These are phyloP conservation scores for Aspergillus sclerotioniger DNA, from an alignment of 495 filamentous ascomycete genomes.

Conservation along the genomic window DNA sequence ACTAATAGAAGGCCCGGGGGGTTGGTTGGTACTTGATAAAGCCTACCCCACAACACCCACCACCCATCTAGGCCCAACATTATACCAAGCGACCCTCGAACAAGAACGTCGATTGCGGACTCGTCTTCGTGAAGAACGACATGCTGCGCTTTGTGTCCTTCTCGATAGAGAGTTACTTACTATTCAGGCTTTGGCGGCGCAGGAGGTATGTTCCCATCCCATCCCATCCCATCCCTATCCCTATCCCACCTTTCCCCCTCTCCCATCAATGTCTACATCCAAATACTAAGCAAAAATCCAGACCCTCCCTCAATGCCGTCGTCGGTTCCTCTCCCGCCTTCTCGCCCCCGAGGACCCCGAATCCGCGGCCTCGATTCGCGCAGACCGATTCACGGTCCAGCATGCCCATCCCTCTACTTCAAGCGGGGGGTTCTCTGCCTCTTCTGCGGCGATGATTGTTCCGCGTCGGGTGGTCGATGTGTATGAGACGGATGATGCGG, in stretches of 20 bases:
- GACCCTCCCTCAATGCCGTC: conserved; percentile 43
- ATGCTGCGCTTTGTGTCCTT: conserved; percentile 36
- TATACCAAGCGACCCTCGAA: conserved; percentile 16
- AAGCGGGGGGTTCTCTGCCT: not conserved
- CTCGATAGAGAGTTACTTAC: conserved; percentile 37
- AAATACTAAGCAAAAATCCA: conserved; percentile 8
- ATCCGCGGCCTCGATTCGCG: conserved; percentile 30
- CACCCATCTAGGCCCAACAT: not conserved
- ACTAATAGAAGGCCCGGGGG: no score
- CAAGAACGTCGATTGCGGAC: conserved; percentile 23
- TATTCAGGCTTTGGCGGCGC: conserved; percentile 32
- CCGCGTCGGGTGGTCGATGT: conserved; percentile 20
- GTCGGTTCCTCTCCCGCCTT: conserved; percentile 36
- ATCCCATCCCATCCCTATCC: not conserved
- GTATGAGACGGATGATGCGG: conserved; percentile 23
- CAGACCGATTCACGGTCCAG: conserved; percentile 28
- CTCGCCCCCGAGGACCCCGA: conserved; percentile 31
- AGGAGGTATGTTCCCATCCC: conserved; percentile 26
- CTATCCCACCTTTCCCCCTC: not conserved
- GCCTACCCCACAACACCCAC: conserved; percentile 4
- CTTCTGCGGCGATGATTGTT: conserved; percentile 4
- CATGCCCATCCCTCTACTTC: not conserved
- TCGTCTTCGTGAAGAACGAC: conserved; percentile 34
- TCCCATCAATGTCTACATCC: not conserved
- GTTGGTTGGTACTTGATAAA: not conserved